These are phyloP conservation scores for Nyssa sinensis DNA, from an alignment of 148 eudicot genomes.

Conservation along the genomic window DNA sequence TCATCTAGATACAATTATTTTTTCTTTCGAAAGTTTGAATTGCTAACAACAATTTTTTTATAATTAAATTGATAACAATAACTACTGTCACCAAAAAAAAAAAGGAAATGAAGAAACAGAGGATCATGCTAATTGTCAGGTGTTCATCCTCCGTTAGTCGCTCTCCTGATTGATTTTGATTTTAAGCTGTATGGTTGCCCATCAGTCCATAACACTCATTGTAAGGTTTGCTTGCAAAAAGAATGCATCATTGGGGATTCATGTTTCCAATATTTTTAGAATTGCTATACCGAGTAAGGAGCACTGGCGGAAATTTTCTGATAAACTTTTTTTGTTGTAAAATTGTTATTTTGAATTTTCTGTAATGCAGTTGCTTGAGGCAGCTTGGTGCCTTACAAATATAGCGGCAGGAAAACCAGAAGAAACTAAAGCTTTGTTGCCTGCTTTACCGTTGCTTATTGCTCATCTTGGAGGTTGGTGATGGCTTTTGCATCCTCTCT, in stretches of 20 bases:
- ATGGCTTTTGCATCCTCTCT: neutral
- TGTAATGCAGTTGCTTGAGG: conserved; percentile 77
- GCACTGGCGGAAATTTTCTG: neutral
- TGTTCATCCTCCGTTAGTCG: neutral
- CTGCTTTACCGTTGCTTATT: conserved; percentile 89
- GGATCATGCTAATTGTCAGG: neutral
- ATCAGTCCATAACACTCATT: neutral
- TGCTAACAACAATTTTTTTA: neutral
- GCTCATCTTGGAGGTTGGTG: conserved; percentile 93
- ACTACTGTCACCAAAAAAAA: neutral
- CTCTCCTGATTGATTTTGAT: neutral
- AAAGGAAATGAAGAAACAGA: neutral
- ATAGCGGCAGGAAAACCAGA: conserved; percentile 95
- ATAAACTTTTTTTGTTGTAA: neutral
- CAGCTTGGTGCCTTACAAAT: conserved; percentile 98
- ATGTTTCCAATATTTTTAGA: neutral
- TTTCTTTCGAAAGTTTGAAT: neutral
- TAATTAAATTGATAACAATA: no score
- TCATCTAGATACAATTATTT: neutral
- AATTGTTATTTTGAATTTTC: conserved; percentile 11
- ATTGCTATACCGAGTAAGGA: neutral
- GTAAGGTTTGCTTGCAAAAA: neutral
- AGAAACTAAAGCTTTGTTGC: conserved; percentile 85
- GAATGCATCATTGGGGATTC: no score
- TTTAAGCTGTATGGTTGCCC: neutral